A percentile compares a stretch with the other conserved stretches of the same genome.
Conservation (phyloP, 805 yeast species). For the Zygoascus biomembranicola region DNA sequence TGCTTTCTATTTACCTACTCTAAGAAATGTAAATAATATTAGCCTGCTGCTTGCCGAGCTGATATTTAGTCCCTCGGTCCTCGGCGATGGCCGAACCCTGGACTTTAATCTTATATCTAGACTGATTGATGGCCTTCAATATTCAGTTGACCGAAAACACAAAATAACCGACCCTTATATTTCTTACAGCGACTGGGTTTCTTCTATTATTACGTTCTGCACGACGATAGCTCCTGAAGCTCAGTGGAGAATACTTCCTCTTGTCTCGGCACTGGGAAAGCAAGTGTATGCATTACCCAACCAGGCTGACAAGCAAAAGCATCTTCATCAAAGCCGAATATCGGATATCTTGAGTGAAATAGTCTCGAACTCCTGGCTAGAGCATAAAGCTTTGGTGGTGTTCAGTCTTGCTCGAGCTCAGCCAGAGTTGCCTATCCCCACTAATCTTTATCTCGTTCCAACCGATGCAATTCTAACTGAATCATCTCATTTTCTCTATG, state of each 20-base stretch:
- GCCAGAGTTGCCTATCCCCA: neutral
- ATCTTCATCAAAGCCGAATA: neutral
- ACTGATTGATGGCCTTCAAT: slow-evolving; percentile 19
- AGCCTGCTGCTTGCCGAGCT: slow-evolving; percentile 15
- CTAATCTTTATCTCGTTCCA: neutral
- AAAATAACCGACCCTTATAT: slow-evolving; percentile 21
- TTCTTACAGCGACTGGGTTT: slow-evolving; percentile 14
- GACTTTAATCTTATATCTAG: slow-evolving; percentile 2
- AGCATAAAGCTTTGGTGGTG: neutral
- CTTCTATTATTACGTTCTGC: slow-evolving; percentile 7
- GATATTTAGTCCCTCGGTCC: slow-evolving; percentile 14
- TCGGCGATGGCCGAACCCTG: slow-evolving; percentile 5
- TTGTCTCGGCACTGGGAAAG: neutral
- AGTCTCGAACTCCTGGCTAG: neutral
- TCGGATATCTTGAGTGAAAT: neutral
- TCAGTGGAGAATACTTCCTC: slow-evolving; percentile 17
- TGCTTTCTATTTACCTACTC: slow-evolving; percentile 16
- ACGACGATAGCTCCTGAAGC: slow-evolving; percentile 3
- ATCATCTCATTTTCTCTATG: neutral
- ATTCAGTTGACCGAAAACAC: slow-evolving; percentile 17
- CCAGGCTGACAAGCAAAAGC: neutral
- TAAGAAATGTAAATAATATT: slow-evolving; percentile 20
- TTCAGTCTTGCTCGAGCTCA: slow-evolving; percentile 3
- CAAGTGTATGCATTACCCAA: neutral
- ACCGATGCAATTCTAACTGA: neutral